Percentiles rank a stretch among this genome's conserved stretches.
These are phyloP conservation scores for Phlebiopsis gigantea DNA, from an alignment of 768 basidiomycete species.

Conservation along the genomic window DNA sequence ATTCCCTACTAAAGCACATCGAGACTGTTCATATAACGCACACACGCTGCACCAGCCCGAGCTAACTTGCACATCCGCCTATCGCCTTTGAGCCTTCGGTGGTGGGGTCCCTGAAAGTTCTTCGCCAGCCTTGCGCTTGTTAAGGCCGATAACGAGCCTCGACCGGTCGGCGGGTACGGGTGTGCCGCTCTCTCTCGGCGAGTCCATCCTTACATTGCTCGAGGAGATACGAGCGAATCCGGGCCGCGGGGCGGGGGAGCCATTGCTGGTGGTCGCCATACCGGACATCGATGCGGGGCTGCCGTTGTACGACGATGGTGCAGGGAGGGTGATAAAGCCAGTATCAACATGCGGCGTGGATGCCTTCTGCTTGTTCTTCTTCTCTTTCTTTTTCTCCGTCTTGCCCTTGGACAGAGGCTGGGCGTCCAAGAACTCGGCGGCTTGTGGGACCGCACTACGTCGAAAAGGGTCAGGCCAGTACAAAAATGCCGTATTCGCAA, in stretches of 20 bases:
- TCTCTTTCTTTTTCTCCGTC: constrained; percentile 78
- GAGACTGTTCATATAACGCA: background rate
- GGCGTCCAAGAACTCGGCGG: constrained; percentile 71
- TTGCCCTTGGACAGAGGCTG: constrained; percentile 81
- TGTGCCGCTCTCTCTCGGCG: constrained; percentile 39
- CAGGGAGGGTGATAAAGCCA: constrained; percentile 73
- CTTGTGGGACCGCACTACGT: constrained; percentile 80
- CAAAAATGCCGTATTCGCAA: background rate
- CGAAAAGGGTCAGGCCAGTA: constrained; percentile 12
- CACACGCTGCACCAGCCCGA: background rate
- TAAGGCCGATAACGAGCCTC: constrained; percentile 75
- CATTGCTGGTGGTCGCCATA: constrained; percentile 33
- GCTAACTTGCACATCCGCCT: background rate
- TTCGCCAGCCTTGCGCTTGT: constrained; percentile 76
- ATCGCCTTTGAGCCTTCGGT: constrained; percentile 39
- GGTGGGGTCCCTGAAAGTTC: constrained; percentile 65
- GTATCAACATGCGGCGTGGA: constrained; percentile 41
- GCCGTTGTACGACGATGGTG: constrained; percentile 43
- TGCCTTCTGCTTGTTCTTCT: constrained; percentile 58
- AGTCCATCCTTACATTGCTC: constrained; percentile 41
- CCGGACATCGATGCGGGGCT: constrained; percentile 38
- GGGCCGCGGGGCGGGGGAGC: constrained; percentile 63
- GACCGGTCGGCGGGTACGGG: constrained; percentile 61
- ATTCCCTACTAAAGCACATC: background rate
- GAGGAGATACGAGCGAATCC: constrained; percentile 76